Percentiles rank a stretch among this genome's conserved stretches.
Evolutionary conservation across 2,329 filamentous ascomycete species (phyloP).

Genomic region (Stemphylium beticola): DNA sequence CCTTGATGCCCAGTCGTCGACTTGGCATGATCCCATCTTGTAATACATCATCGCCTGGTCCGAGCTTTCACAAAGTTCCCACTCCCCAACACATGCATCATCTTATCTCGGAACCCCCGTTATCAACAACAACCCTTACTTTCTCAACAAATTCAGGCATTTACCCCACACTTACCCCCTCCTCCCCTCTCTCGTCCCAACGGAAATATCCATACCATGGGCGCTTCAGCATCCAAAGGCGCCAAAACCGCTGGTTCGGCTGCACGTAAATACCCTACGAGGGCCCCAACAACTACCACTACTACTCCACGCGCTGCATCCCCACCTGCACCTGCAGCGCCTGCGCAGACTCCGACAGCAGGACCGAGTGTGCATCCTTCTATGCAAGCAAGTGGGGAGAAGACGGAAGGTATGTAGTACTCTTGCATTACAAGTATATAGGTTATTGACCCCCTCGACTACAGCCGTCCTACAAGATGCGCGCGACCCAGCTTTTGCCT

Average conservation of each 20-base stretch:
- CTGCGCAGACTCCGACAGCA: constrained; percentile 34
- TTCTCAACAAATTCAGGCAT: neutral
- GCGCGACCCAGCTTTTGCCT: constrained; percentile 72
- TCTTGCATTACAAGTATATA: too few relatives aligned
- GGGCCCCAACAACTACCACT: constrained; percentile 49
- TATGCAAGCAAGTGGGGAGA: constrained; percentile 46
- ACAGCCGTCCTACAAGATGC: constrained; percentile 65
- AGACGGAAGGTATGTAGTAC: constrained; percentile 46
- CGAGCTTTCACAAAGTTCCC: constrained; percentile 9
- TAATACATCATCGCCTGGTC: constrained; percentile 13
- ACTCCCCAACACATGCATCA: constrained; percentile 13
- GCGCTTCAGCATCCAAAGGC: constrained; percentile 65
- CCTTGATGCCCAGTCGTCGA: neutral
- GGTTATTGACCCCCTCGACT: neutral
- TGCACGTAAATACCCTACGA: constrained; percentile 63
- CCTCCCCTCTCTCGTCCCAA: too few relatives aligned
- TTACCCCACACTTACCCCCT: neutral
- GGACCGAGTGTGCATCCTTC: constrained; percentile 52
- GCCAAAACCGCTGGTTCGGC: constrained; percentile 57
- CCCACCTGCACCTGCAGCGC: constrained; percentile 37
- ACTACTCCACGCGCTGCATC: constrained; percentile 21
- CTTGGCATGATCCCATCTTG: neutral
- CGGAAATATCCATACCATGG: constrained; percentile 51
- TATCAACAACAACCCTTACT: constrained; percentile 23
- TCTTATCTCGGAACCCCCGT: constrained; percentile 26